These are phyloP conservation scores for Fusarium nurragi DNA, from an alignment of 2,329 filamentous ascomycete genomes.

Conservation along the genomic window DNA sequence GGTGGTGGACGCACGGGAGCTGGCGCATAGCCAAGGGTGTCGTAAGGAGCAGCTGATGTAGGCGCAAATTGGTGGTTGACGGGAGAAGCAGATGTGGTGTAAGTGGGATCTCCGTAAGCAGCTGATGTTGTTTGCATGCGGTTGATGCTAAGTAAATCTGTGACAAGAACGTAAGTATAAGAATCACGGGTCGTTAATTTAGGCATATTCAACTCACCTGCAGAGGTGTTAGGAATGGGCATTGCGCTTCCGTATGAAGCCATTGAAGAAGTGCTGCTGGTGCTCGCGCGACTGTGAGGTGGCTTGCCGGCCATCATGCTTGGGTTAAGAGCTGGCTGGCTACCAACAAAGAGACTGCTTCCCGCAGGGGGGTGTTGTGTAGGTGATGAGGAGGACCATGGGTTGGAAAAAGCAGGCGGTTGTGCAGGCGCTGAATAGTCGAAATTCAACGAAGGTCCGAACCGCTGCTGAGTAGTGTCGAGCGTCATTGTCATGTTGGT, in stretches of 20 bases:
- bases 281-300: constrained; percentile 61
- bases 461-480: constrained; percentile 85
- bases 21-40: constrained; percentile 78
- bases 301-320: constrained; percentile 61
- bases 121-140: constrained; percentile 70
- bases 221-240: constrained; percentile 76
- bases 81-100: constrained; percentile 73
- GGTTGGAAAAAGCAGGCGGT: constrained; percentile 86
- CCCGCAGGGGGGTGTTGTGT: constrained; percentile 58
- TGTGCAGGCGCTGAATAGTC: constrained; percentile 68
- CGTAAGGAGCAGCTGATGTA: constrained; percentile 73
- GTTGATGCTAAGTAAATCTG: constrained; percentile 78
- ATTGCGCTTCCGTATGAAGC: constrained; percentile 76
- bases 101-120: constrained; percentile 75
- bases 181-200: neutral
- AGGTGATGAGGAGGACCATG: constrained; percentile 73
- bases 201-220: constrained; percentile 61
- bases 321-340: constrained; percentile 64
- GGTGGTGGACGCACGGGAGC: constrained; percentile 67
- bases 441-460: constrained; percentile 78
- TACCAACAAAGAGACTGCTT: constrained; percentile 72
- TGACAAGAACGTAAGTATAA: constrained; percentile 69
- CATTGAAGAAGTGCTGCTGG: constrained; percentile 68
- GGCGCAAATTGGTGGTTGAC: constrained; percentile 72
- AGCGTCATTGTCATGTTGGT: constrained; percentile 92